These are phyloP conservation scores for Chalciporus sp. DNA, from an alignment of 1,284 basidiomycete species.

Conservation along the genomic window DNA sequence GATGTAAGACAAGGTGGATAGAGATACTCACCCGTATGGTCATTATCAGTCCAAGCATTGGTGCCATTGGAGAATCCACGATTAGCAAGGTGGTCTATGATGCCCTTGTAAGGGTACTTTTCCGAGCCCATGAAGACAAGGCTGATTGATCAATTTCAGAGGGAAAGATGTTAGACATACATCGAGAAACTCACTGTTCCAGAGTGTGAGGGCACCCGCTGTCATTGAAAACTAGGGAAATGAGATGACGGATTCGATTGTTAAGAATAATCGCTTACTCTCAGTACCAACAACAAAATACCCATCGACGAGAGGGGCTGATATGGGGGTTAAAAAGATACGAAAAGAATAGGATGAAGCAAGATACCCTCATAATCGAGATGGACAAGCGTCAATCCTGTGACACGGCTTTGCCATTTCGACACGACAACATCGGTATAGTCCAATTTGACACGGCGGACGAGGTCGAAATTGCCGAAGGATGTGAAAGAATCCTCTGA, in stretches of 20 bases:
- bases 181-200: slow-evolving; percentile 69
- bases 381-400: slow-evolving; percentile 80
- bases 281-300: slow-evolving; percentile 94
- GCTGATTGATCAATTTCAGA: slow-evolving; percentile 40
- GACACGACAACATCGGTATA: slow-evolving; percentile 79
- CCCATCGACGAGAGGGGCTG: slow-evolving; percentile 89
- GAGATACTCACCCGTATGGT: slow-evolving; percentile 58
- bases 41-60: slow-evolving; percentile 84
- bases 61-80: slow-evolving; percentile 95
- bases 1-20: background rate
- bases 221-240: slow-evolving; percentile 80
- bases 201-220: slow-evolving; percentile 93
- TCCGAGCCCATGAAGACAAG: slow-evolving; percentile 94
- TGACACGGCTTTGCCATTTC: slow-evolving; percentile 82
- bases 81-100: slow-evolving; percentile 97
- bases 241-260: slow-evolving; percentile 1
- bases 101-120: slow-evolving; percentile 95
- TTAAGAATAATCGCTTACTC: slow-evolving; percentile 52
- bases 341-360: background rate
- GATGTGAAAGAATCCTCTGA: slow-evolving; percentile 13
- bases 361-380: slow-evolving; percentile 77
- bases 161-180: background rate
- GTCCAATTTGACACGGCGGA: slow-evolving; percentile 70
- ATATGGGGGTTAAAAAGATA: slow-evolving; percentile 12
- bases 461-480: slow-evolving; percentile 80